Evolutionary conservation across 2,329 filamentous ascomycete genomes (phyloP), one percentile per base, ranked within the genome.

Genomic region (Talaromyces sp.): DNA sequence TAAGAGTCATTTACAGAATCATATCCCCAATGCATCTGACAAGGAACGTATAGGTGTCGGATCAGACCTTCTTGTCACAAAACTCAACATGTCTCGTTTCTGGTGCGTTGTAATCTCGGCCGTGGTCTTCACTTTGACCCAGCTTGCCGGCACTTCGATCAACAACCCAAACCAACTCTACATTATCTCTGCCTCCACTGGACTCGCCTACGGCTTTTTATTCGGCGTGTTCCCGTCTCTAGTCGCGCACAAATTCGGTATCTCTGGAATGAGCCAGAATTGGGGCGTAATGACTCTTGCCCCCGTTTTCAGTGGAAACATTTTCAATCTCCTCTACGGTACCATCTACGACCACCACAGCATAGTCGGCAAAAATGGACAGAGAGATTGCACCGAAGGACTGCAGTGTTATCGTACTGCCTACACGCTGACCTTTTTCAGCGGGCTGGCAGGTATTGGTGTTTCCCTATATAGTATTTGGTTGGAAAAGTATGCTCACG

Each of bases 281-380:
- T 99, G 94, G 93, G 94, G 94, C 14, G 88, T 89, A 67, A 95
- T 99, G 87, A 97, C 91, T 0, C 80, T 97, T 54, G 88, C 91
- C 2, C 92, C 93, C 0, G 91, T 96, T 2, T 75, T 96, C 29
- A 92, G 88, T 9, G 92, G 91, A 55, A 96, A 97, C 68, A 74
- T 96, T 24, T 97, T 96, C 81, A 99, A 97, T 71, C 77, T 97
- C 1, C 86, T 94, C 61, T 99, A 97, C 72, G 94, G 94, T 54
- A 77, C 74, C 17, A 86, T 96, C 0, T 95, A 91, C 67, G 94
- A 99, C 72, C 77, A 79, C 9, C 92, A 97, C 73, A 92, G 88
- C 24, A 76, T 87, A 35, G 77, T 91, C 10, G 82, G 85, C 21
- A 81, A 83, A 0, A 83, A 85, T 48, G 91, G 91, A 21, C 86